These are phyloP conservation scores for Metschnikowia proteae DNA, from an alignment of 805 yeast genomes.

Conservation along the genomic window DNA sequence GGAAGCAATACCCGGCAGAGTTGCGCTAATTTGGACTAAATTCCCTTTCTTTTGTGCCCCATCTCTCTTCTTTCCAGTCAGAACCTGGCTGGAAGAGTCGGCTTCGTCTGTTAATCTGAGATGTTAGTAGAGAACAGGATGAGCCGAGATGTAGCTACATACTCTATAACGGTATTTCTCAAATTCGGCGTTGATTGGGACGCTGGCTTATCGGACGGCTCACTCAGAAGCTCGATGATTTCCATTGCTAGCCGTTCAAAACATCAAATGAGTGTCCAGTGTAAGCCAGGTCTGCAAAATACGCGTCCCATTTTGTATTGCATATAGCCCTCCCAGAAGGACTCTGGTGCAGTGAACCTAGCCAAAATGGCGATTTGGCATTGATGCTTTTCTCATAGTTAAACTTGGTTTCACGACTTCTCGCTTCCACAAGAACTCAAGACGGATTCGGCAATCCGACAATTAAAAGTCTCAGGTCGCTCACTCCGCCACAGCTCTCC, in stretches of 20 bases:
- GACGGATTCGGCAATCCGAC: no score
- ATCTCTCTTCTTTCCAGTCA: not conserved
- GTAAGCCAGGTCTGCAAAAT: not conserved
- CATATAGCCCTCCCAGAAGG: not conserved
- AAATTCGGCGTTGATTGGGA: not conserved
- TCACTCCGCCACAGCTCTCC: not conserved
- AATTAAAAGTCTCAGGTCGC: not conserved
- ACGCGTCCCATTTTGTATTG: constrained; percentile 1
- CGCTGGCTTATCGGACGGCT: constrained; percentile 2
- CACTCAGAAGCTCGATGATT: constrained; percentile 17
- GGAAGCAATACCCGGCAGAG: not conserved
- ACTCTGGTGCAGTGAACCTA: no score
- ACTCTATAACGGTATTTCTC: constrained; percentile 10
- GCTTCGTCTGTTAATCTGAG: constrained; percentile 8
- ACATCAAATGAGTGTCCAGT: not conserved
- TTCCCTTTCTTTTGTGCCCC: not conserved
- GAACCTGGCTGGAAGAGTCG: not conserved
- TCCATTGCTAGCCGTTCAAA: constrained; percentile 8
- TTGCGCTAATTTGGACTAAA: not conserved
- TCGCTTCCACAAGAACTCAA: no score
- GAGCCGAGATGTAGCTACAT: constrained; percentile 3
- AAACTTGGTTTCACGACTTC: no score
- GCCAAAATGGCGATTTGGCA: no score
- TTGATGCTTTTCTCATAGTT: no score
- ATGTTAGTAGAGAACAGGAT: not conserved